phyloP scores from a whole-genome alignment of 352 stramenopile genomes.

The Globisporangium paroecandrum region DNA sequence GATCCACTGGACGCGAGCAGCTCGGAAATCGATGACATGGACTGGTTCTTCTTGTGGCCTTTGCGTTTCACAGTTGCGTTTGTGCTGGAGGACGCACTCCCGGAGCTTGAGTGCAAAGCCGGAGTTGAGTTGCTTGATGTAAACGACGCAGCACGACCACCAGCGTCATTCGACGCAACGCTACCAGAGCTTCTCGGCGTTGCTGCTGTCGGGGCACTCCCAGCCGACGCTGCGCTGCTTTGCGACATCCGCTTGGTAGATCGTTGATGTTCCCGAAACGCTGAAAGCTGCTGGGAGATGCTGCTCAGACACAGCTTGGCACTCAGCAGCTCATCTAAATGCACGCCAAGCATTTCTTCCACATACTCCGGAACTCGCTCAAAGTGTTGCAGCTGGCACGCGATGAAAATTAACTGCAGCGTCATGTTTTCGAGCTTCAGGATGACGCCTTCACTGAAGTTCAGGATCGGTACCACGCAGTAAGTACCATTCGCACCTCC shows the following conservation, averaged over 20 bases:
- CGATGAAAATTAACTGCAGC: conserved; percentile 63
- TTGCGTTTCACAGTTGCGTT: conserved; percentile 52
- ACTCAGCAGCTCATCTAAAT: conserved; percentile 77
- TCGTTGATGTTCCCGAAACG: conserved; percentile 59
- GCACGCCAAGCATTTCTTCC: conserved; percentile 53
- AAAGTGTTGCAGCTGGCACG: conserved; percentile 79
- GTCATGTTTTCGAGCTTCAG: conserved; percentile 61
- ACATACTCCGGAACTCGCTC: conserved; percentile 74
- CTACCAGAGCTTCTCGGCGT: conserved; percentile 13
- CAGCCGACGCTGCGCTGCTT: conserved; percentile 2
- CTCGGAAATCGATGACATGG: conserved; percentile 87
- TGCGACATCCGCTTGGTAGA: conserved; percentile 10
- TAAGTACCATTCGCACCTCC: conserved; percentile 38
- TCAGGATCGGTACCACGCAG: conserved; percentile 75
- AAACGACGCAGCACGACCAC: conserved; percentile 18
- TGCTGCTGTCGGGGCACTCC: conserved; percentile 2
- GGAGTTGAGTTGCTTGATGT: conserved; percentile 18
- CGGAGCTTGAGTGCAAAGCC: background rate
- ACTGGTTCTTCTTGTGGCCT: conserved; percentile 87
- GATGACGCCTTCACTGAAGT: conserved; percentile 80
- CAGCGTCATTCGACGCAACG: conserved; percentile 5
- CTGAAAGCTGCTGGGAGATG: conserved; percentile 67
- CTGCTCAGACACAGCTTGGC: conserved; percentile 69
- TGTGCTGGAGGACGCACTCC: conserved; percentile 14
- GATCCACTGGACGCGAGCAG: conserved; percentile 49